Conservation (phyloP, 2,329 filamentous ascomycete genomes). For the Iodosphaeria phyllophila region DNA sequence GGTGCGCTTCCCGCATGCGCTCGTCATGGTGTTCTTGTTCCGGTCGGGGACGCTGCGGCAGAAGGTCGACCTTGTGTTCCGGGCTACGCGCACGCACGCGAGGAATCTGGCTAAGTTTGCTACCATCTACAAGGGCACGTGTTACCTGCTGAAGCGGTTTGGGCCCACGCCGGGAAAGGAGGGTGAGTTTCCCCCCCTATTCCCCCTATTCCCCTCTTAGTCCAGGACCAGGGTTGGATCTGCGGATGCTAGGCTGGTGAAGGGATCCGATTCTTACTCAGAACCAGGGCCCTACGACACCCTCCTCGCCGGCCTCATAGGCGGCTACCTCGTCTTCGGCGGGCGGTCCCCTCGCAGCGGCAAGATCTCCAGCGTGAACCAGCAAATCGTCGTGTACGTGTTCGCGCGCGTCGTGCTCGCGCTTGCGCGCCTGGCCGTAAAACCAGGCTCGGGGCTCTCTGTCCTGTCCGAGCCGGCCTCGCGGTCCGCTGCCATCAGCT, state of each 20-base stretch:
- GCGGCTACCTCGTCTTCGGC: conserved; percentile 88
- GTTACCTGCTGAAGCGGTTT: conserved; percentile 53
- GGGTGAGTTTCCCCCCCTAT: conserved; percentile 14
- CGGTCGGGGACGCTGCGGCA: conserved; percentile 73
- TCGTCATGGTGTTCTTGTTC: conserved; percentile 97
- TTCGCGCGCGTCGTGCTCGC: conserved; percentile 82
- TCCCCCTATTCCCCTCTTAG: neutral
- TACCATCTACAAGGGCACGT: conserved; percentile 69
- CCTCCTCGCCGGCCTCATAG: conserved; percentile 71
- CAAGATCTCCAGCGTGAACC: conserved; percentile 62
- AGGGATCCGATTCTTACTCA: neutral
- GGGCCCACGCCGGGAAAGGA: conserved; percentile 40
- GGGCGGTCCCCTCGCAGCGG: conserved; percentile 40
- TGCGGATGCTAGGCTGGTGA: too few relatives aligned
- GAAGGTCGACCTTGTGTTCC: conserved; percentile 60
- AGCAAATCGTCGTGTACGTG: conserved; percentile 97
- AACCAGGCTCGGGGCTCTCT: conserved; percentile 35
- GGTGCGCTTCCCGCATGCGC: conserved; percentile 92
- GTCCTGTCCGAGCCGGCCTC: conserved; percentile 27
- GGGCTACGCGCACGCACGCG: conserved; percentile 79
- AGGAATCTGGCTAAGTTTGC: conserved; percentile 85
- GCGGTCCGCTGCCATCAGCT: conserved; percentile 29
- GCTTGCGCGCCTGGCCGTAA: conserved; percentile 65
- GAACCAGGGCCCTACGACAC: conserved; percentile 54
- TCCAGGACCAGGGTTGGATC: conserved; percentile 11